phyloP scores from a whole-genome alignment of 169 alveolate genomes.

The Besnoitia besnoiti region DNA sequence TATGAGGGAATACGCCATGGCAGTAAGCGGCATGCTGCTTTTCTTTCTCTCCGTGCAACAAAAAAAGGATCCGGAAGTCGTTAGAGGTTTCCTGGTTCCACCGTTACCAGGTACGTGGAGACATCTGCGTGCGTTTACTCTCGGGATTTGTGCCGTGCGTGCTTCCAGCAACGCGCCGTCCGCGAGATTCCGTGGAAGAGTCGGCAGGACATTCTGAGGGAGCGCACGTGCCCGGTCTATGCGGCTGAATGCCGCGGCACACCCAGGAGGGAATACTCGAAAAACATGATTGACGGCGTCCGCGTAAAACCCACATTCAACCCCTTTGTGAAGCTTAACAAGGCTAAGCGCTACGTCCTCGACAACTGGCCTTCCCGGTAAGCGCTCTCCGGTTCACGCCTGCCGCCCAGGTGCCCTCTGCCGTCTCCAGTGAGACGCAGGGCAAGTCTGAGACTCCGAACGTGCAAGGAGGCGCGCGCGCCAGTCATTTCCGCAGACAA shows the following conservation, averaged over 20 bases:
- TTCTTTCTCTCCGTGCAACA: neutral
- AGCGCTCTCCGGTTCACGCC: too few species aligned
- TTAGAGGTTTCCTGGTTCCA: neutral
- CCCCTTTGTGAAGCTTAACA: conserved; percentile 84
- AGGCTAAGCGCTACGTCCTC: conserved; percentile 82
- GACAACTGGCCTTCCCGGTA: conserved; percentile 90
- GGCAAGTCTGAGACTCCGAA: too few species aligned
- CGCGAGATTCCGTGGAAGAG: conserved; percentile 32
- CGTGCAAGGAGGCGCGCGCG: too few species aligned
- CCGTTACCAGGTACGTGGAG: too few species aligned
- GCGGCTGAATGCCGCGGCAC: conserved; percentile 74
- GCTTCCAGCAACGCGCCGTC: conserved; percentile 36
- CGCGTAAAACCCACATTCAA: conserved; percentile 86
- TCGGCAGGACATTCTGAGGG: conserved; percentile 10
- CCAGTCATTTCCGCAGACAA: too few species aligned
- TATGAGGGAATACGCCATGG: too few species aligned
- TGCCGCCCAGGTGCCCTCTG: too few species aligned
- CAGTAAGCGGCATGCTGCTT: too few species aligned
- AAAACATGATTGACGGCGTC: conserved; percentile 82
- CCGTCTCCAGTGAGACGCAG: too few species aligned
- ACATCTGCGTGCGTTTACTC: neutral
- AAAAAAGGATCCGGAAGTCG: neutral
- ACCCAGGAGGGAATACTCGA: conserved; percentile 86
- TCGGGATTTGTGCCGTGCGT: neutral
- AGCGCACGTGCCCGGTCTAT: conserved; percentile 16